These are phyloP conservation scores for Salix koriyanagi DNA, from an alignment of 345 rosid genomes.

Conservation along the genomic window DNA sequence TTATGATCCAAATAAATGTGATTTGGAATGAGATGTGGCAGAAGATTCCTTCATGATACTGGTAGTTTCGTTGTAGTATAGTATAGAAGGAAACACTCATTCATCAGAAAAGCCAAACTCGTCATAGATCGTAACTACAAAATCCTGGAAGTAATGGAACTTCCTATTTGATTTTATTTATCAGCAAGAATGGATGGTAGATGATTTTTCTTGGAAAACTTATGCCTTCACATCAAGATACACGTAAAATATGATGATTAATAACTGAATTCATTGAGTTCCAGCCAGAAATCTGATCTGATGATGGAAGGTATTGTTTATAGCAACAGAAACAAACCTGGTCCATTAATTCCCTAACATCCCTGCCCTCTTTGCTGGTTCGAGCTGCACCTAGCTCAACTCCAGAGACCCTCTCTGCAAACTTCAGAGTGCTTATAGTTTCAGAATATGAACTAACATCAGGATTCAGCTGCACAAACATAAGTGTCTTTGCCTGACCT, in stretches of 20 bases:
- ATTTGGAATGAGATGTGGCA: too few species aligned
- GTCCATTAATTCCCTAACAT: conserved; percentile 76
- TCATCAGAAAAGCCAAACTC: neutral
- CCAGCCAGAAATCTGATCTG: neutral
- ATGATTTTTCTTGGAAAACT: neutral
- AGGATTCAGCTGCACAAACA: conserved; percentile 98
- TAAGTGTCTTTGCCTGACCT: conserved; percentile 91
- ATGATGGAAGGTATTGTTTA: neutral
- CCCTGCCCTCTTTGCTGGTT: conserved; percentile 82
- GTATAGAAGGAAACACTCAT: neutral
- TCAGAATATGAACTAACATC: conserved; percentile 71
- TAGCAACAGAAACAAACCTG: conserved; percentile 43
- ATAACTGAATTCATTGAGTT: neutral
- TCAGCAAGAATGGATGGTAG: neutral
- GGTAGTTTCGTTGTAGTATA: too few species aligned
- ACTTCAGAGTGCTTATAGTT: conserved; percentile 79
- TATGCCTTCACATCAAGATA: neutral
- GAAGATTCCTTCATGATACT: neutral
- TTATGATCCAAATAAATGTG: too few species aligned
- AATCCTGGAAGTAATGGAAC: neutral
- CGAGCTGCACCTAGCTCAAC: conserved; percentile 92
- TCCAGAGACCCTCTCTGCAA: conserved; percentile 94
- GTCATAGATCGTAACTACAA: neutral
- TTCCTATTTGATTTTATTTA: too few species aligned
- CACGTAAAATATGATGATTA: neutral